Conservation (phyloP, 1,284 basidiomycete genomes). For the Chalciporus sp. region DNA sequence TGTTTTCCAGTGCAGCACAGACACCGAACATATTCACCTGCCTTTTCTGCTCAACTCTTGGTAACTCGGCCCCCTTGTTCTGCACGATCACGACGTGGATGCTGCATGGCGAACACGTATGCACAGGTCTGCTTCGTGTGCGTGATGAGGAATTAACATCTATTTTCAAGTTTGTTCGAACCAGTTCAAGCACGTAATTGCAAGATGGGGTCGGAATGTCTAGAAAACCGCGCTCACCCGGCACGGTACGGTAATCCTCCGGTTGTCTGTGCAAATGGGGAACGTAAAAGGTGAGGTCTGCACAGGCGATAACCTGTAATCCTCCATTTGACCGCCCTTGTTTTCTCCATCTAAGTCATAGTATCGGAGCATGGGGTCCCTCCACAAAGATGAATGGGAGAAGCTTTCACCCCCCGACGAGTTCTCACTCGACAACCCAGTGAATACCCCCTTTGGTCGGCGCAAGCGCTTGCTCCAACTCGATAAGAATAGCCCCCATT, state of each 20-base stretch:
- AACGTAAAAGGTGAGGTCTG: conserved; percentile 26
- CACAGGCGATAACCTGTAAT: conserved; percentile 25
- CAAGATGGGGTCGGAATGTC: conserved; percentile 4
- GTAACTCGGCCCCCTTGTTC: conserved; percentile 9
- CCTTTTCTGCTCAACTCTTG: conserved; percentile 24
- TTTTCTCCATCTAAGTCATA: conserved; percentile 1
- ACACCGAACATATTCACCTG: conserved; percentile 29
- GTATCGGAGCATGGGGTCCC: conserved; percentile 17
- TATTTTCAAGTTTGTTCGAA: background rate
- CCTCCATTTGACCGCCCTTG: conserved; percentile 2
- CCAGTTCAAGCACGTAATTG: background rate
- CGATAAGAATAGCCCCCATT: conserved; percentile 19
- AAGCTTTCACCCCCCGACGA: conserved; percentile 41
- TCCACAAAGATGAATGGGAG: conserved; percentile 30
- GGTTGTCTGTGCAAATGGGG: conserved; percentile 19
- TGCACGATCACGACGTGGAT: conserved; percentile 21
- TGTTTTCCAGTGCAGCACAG: conserved; percentile 27
- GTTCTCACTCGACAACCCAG: conserved; percentile 46
- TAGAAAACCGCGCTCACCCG: conserved; percentile 11
- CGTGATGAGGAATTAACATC: background rate
- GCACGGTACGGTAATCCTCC: conserved; percentile 1
- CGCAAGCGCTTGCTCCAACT: conserved; percentile 42
- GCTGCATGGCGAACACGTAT: conserved; percentile 28
- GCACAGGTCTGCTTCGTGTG: conserved; percentile 7
- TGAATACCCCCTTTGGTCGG: conserved; percentile 37